These are phyloP conservation scores for Rosa multiflora DNA, from an alignment of 306 rosid genomes.

Conservation along the genomic window DNA sequence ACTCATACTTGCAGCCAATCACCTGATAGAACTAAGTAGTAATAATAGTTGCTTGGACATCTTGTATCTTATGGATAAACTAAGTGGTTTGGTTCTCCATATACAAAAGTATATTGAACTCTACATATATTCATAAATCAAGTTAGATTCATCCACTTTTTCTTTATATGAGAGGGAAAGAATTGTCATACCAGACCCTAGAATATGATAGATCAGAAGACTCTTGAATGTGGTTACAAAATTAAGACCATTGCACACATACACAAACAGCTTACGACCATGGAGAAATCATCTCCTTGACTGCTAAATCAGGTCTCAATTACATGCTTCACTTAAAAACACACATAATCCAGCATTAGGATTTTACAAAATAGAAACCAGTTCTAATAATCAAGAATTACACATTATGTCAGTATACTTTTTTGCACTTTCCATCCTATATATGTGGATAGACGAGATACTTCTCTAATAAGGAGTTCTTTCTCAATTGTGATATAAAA, in stretches of 20 bases:
- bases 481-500: background rate
- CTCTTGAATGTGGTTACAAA: background rate
- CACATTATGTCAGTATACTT: background rate
- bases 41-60: background rate
- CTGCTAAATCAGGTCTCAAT: background rate
- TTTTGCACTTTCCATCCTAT: background rate
- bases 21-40: background rate
- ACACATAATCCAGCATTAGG: background rate
- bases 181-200: background rate
- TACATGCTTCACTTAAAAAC: background rate
- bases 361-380: background rate
- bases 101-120: background rate
- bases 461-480: background rate
- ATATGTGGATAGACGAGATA: background rate
- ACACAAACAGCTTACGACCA: background rate
- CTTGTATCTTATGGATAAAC: background rate
- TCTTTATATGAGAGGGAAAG: background rate
- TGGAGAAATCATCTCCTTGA: slow-evolving; percentile 6
- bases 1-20: background rate
- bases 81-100: background rate
- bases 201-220: background rate
- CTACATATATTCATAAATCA: background rate
- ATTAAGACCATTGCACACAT: background rate
- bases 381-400: background rate
- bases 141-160: background rate